Conservation (phyloP, 1,284 basidiomycete species). For the Schizophyllum commune region DNA sequence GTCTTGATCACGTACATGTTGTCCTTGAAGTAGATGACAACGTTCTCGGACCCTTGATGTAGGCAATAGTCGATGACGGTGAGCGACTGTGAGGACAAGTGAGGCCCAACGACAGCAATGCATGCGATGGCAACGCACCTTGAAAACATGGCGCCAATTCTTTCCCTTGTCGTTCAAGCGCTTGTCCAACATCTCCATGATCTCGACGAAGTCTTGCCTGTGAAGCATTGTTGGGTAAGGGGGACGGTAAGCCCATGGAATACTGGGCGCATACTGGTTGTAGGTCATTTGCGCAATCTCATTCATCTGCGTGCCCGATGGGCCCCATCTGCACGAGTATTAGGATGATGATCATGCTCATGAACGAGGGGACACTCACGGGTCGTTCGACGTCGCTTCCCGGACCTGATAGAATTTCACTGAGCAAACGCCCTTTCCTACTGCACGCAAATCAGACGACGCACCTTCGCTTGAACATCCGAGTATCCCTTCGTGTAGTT, state of each 20-base stretch:
- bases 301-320: slow-evolving; percentile 98
- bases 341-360: background rate
- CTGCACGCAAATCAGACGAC: background rate
- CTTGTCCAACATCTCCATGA: slow-evolving; percentile 99
- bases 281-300: slow-evolving; percentile 97
- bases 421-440: no score
- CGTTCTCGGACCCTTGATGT: slow-evolving; percentile 96
- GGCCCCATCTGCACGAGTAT: slow-evolving; percentile 61
- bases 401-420: slow-evolving; percentile 26
- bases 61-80: slow-evolving; percentile 96
- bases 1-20: slow-evolving; percentile 99
- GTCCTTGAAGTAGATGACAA: slow-evolving; percentile 97
- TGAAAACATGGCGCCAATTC: slow-evolving; percentile 99
- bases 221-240: background rate
- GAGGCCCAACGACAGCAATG: background rate
- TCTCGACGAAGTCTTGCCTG: slow-evolving; percentile 90
- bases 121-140: slow-evolving; percentile 23
- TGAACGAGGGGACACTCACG: slow-evolving; percentile 20
- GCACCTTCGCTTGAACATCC: slow-evolving; percentile 87
- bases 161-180: slow-evolving; percentile 99
- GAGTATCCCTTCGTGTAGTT: slow-evolving; percentile 96
- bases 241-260: background rate
- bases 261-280: slow-evolving; percentile 57
- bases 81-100: slow-evolving; percentile 45
- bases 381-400: slow-evolving; percentile 99